Percentiles rank a stretch among this genome's conserved stretches.
phyloP scores from a whole-genome alignment of 179 eudicot species.

The Silene coronaria region DNA sequence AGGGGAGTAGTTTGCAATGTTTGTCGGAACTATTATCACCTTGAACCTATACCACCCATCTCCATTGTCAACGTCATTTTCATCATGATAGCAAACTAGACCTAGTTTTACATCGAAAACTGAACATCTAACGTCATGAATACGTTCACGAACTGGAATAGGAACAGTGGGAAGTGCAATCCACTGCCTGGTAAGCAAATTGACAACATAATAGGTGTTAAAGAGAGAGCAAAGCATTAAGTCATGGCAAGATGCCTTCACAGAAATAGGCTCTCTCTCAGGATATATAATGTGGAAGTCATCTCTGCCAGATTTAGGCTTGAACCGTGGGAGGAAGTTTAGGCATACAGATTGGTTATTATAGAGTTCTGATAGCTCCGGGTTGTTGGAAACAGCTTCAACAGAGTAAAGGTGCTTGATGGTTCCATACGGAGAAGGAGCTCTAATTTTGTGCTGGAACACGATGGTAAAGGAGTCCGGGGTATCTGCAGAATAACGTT shows the following conservation, averaged over 20 bases:
- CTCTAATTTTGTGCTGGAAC: not conserved
- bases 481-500: not conserved
- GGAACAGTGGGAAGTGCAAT: slow-evolving; percentile 2
- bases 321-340: slow-evolving; percentile 1
- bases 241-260: slow-evolving; percentile 13
- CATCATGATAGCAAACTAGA: slow-evolving; percentile 8
- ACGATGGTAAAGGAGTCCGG: slow-evolving; percentile 8
- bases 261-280: not conserved
- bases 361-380: not conserved
- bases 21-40: not conserved
- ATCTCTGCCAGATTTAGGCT: not conserved
- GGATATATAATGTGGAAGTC: not conserved
- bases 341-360: not conserved
- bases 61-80: not conserved
- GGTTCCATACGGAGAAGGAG: not conserved
- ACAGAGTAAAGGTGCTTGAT: not conserved
- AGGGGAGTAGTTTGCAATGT: not conserved
- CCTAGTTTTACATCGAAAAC: not conserved
- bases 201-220: slow-evolving; percentile 15
- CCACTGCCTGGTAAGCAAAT: slow-evolving; percentile 19
- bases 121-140: not conserved
- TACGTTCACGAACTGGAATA: no score
- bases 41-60: slow-evolving; percentile 15
- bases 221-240: slow-evolving; percentile 6
- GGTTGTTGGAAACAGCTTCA: slow-evolving; percentile 13